Base-by-base conservation (phyloP, 805 yeast genomes). In the Wickerhamomyces strasburgensis region DNA sequence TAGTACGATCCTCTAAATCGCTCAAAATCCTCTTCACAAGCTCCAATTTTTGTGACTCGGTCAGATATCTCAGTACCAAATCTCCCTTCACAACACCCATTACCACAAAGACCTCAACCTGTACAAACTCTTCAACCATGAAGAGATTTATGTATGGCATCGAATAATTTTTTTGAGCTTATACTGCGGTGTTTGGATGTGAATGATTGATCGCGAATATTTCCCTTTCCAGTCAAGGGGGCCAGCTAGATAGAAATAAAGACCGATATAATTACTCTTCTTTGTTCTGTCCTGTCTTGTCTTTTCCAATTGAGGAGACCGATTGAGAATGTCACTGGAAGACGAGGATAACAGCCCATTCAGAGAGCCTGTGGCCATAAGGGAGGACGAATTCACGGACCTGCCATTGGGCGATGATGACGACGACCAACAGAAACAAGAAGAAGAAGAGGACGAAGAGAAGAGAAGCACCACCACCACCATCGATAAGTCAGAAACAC, bases 341-440 rank as follows among this genome's bases (percentile, higher is more conserved):
- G 56, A 53, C 6, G 57, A 51, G 21, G 55, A 53, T 19, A 51
- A 53, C 47, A 51, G 50, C 30, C 55, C 57, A 2, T 42, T 45
- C 19, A 43, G 50, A 1, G 43, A 47, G n/a, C 28, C 48, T 2
- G 17, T 36, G 4, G 24, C 23, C 10, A 24, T 14, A 11, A 17
- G 29, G 3, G 48, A 47, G 15, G 57, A 53, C 29, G 55, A 42
- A 11, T 54, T 54, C 43, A 52, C 56, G 2, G 58, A 54, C 34
- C 38, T 53, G 6, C 57, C 59, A 5, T 38, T 54, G 10, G 54
- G 39, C 10, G 55, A 51, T 13, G 56, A 43, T 3, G 46, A 44
- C 21, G 42, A 38, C 32, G 30, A 31, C 28, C 4, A 28, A 27
- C 7, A 31, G 34, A 6, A 18, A 27, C 8, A 18, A 24, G 6